Evolutionary conservation across 2,329 filamentous ascomycete genomes (phyloP), one percentile per base, ranked within the genome.

Genomic region (Gyromitra esculenta): DNA sequence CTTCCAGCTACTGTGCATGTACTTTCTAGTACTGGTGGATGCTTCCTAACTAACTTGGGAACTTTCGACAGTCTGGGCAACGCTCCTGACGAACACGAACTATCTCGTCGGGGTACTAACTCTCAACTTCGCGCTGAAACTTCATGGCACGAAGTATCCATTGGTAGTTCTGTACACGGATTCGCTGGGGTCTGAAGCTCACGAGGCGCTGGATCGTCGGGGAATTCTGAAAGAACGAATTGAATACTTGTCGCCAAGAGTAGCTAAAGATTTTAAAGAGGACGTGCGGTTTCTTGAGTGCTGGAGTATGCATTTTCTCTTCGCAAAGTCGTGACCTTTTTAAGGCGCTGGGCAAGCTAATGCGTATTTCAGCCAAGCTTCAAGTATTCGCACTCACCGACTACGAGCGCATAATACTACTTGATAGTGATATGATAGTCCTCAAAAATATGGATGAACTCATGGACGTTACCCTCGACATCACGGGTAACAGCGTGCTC

Each of bases 391-490:
- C 88, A 25, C 86, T 97, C 41, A 87, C 87, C 18, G 89, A 94
- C 82, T 97, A 94, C 84, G 87, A 90, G 35, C 88, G 93, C 52
- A 89, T 97, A 43, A 91, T 96, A 45, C 91, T 93, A 84, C 87
- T 97, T 70, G 94, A 97, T 84, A 91, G 91, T 81, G 94, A 97
- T 85, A 97, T 97, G 93, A 85, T 97, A 65, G 89, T 93, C 6
- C 84, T 91, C 79, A 87, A 87, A 81, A 96, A 96, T 84, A 97
- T 97, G 92, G 94, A 97, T 83, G 93, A 96, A 85, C 85, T 97
- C 80, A 96, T 97, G 92, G 89, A 92, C n/a, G 81, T 97, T 31
- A 73, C 31, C 8, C 62, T 84, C 56, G 78, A 69, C 9, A 71
- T 78, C 9, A 85, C 84, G 18, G 89, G 91, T 25, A 82, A 86